Conservation (phyloP, 805 yeast genomes). For the Suhomyces faveliae region DNA sequence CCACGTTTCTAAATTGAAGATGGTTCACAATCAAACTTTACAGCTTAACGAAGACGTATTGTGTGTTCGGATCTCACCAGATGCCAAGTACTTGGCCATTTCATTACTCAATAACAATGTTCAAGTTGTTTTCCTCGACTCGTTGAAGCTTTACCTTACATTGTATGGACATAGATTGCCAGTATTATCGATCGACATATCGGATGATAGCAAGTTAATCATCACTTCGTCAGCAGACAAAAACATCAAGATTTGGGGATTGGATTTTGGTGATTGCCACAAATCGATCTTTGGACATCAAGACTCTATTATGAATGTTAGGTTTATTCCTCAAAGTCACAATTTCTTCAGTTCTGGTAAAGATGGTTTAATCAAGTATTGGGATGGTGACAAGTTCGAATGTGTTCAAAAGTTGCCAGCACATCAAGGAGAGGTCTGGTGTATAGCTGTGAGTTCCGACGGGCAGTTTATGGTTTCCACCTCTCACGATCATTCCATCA, state of each 20-base stretch:
- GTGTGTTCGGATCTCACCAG: conserved; percentile 77
- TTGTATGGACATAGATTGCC: conserved; percentile 96
- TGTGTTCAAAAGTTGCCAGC: conserved; percentile 80
- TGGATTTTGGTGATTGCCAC: conserved; percentile 98
- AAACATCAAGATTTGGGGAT: conserved; percentile 96
- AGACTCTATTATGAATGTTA: conserved; percentile 88
- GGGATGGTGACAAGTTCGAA: conserved; percentile 98
- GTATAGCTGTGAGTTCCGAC: conserved; percentile 69
- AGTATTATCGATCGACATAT: conserved; percentile 87
- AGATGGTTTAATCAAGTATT: conserved; percentile 85
- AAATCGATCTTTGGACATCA: conserved; percentile 95
- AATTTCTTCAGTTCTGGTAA: conserved; percentile 88
- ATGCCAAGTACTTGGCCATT: conserved; percentile 71
- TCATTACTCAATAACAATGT: conserved; percentile 92
- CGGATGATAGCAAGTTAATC: conserved; percentile 81
- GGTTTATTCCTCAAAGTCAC: conserved; percentile 80
- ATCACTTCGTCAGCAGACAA: conserved; percentile 96
- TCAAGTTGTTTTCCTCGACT: conserved; percentile 84
- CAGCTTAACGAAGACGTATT: conserved; percentile 86
- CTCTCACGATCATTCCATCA: conserved; percentile 89
- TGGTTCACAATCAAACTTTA: conserved; percentile 75
- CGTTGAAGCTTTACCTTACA: conserved; percentile 82
- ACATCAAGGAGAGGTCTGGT: conserved; percentile 95
- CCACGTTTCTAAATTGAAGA: conserved; percentile 50
- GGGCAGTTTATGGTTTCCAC: conserved; percentile 76